Base-by-base conservation (phyloP, 192 early-diverging fungal genomes). In the Coemansia javaensis region DNA sequence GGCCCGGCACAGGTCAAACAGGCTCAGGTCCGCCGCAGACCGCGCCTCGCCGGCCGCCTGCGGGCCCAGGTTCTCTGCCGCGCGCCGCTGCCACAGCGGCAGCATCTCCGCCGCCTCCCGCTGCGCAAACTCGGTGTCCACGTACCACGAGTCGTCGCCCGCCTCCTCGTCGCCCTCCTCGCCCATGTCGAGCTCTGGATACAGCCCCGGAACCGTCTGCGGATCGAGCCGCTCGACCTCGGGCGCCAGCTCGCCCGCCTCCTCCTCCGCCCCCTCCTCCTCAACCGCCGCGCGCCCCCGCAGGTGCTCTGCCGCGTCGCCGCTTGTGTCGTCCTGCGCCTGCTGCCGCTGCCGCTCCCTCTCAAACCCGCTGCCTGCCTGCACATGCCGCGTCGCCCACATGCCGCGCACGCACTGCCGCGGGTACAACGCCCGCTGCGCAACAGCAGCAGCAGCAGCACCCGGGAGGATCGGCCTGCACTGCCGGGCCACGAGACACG, bases 81-180 rank as follows among this genome's bases (percentile, higher is more conserved):
- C 63, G 13, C 57, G 63, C 21, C 53, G 57, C 40, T 73, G 47
- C 70, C 70, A 73, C 40, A 73, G 32, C 0, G 70, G 70, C 31
- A 50, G 10, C 12, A 22, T 8, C 10, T 45, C 40, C 7, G 18
- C 32, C 5, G 13, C 18, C 27, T 51, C 44, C 2, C 13, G 24
- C 14, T 49, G 31, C 4, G 36, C 52, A 37, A 44, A 73, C 2
- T 9, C 40, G 4, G 50, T 17, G 43, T 73, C 70, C 13, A 73
- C 55, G 32, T 66, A 73, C 70, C 70, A 73, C 28, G 70, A 73
- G 30, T 73, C 70, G 22, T 64, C 68, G 16, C 47, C 47, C n/a
- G n/a, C n/a, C 27, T 57, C 15, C 2, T 33, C 39, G 22, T 9
- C 28, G 7, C 23, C 25, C 12, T 37, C 30, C 16, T 47, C 40